phyloP scores from a whole-genome alignment of 768 basidiomycete genomes.

The Mycena maculata region DNA sequence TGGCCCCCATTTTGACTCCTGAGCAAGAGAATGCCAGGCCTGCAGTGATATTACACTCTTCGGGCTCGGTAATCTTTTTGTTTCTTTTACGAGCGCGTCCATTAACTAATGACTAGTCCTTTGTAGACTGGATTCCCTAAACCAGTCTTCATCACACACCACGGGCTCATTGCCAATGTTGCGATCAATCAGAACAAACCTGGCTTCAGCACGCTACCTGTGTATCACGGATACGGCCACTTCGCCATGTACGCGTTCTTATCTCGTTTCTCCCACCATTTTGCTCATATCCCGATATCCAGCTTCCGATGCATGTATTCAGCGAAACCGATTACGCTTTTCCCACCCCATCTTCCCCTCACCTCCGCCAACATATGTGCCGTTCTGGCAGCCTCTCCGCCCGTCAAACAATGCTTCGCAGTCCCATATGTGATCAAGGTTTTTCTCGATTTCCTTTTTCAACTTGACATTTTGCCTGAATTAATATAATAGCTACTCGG shows the following conservation, averaged over 20 bases:
- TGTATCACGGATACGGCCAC: constrained; percentile 56
- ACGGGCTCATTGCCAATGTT: constrained; percentile 48
- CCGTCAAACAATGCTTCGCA: constrained; percentile 47
- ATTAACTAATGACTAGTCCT: not conserved
- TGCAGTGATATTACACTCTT: constrained; percentile 57
- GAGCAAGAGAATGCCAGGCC: constrained; percentile 47
- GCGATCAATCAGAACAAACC: constrained; percentile 48
- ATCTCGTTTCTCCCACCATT: not conserved
- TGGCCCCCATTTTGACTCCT: constrained; percentile 41
- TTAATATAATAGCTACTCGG: constrained; percentile 50
- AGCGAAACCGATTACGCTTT: constrained; percentile 54
- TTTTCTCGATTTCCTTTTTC: not conserved
- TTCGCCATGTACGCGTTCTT: constrained; percentile 44
- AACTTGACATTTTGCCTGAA: no score
- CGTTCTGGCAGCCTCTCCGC: constrained; percentile 49
- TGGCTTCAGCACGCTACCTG: constrained; percentile 58
- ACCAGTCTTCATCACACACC: constrained; percentile 52
- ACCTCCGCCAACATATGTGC: constrained; percentile 57
- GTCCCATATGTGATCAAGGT: constrained; percentile 54
- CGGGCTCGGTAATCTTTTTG: constrained; percentile 47
- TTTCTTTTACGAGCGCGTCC: no score
- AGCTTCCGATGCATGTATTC: constrained; percentile 60
- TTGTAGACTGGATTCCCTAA: constrained; percentile 60
- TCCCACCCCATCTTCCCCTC: constrained; percentile 58
- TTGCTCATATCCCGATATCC: constrained; percentile 23